Evolutionary conservation across 106 monocot species (phyloP).

Genomic region (Posidonia australis): DNA sequence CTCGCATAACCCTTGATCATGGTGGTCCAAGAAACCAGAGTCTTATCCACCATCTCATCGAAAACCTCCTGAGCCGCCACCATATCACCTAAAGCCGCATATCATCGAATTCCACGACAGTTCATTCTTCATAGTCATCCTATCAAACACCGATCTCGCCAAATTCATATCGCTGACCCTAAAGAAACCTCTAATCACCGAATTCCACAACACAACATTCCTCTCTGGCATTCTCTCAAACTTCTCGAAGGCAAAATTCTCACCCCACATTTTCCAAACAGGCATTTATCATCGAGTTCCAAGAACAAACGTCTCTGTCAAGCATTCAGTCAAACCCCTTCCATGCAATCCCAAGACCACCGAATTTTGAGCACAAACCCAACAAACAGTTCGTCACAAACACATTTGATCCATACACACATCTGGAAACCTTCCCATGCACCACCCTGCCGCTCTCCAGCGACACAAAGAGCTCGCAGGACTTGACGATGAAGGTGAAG

Average conservation of each 20-base stretch:
- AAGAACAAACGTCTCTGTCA: constrained; percentile 38
- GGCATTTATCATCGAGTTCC: constrained; percentile 34
- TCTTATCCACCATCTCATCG: constrained; percentile 11
- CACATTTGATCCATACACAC: constrained; percentile 20
- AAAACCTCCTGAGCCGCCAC: constrained; percentile 6
- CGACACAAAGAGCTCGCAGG: constrained; percentile 9
- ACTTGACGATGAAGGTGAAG: constrained; percentile 39
- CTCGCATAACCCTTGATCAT: constrained; percentile 16
- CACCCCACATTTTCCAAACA: constrained; percentile 2
- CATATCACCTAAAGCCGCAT: constrained; percentile 8
- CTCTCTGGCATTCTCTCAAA: constrained; percentile 24
- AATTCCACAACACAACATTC: constrained; percentile 22
- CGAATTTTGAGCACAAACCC: constrained; percentile 21
- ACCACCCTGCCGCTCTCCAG: constrained; percentile 10
- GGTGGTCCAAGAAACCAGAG: constrained; percentile 45
- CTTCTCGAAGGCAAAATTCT: background rate
- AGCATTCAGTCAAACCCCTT: constrained; percentile 43
- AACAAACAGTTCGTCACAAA: constrained; percentile 42
- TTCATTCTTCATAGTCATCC: constrained; percentile 30
- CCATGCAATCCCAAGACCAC: constrained; percentile 15
- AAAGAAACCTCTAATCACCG: constrained; percentile 9
- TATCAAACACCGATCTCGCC: constrained; percentile 34
- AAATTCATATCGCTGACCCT: constrained; percentile 11
- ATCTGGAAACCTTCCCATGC: constrained; percentile 28
- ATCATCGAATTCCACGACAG: constrained; percentile 46